phyloP scores from a whole-genome alignment of 805 yeast genomes.

The Pichia deserticola region DNA sequence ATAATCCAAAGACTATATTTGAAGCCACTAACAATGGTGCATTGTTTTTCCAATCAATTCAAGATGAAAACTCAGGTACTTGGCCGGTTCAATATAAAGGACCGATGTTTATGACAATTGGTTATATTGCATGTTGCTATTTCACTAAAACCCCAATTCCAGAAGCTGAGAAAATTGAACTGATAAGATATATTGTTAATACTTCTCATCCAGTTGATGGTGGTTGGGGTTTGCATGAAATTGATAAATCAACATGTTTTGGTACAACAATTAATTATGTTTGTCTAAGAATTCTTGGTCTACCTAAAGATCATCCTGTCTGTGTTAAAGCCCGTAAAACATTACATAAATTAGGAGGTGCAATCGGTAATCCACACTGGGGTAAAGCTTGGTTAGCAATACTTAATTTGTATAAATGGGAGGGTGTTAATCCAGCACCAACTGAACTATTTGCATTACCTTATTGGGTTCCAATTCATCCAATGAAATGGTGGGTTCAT shows the following conservation, averaged over 20 bases:
- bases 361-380: slow-evolving; percentile 91
- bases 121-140: slow-evolving; percentile 71
- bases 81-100: slow-evolving; percentile 94
- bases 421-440: slow-evolving; percentile 97
- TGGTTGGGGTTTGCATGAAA: slow-evolving; percentile 97
- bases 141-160: slow-evolving; percentile 64
- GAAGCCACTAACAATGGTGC: slow-evolving; percentile 73
- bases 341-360: slow-evolving; percentile 75
- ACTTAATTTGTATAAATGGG: slow-evolving; percentile 81
- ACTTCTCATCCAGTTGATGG: slow-evolving; percentile 96
- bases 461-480: slow-evolving; percentile 74
- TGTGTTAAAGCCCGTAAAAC: slow-evolving; percentile 69
- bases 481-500: slow-evolving; percentile 99
- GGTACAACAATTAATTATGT: slow-evolving; percentile 90
- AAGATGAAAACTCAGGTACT: slow-evolving; percentile 69
- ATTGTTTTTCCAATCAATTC: slow-evolving; percentile 57
- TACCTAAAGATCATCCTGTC: slow-evolving; percentile 67
- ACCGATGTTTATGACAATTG: slow-evolving; percentile 95
- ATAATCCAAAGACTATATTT: slow-evolving; percentile 29
- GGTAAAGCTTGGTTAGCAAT: slow-evolving; percentile 89
- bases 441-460: slow-evolving; percentile 92
- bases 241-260: slow-evolving; percentile 89
- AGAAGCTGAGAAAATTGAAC: slow-evolving; percentile 55
- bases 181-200: slow-evolving; percentile 82
- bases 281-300: slow-evolving; percentile 70